Base-by-base conservation (phyloP, 306 rosid species). In the Hippophae tibetana region DNA sequence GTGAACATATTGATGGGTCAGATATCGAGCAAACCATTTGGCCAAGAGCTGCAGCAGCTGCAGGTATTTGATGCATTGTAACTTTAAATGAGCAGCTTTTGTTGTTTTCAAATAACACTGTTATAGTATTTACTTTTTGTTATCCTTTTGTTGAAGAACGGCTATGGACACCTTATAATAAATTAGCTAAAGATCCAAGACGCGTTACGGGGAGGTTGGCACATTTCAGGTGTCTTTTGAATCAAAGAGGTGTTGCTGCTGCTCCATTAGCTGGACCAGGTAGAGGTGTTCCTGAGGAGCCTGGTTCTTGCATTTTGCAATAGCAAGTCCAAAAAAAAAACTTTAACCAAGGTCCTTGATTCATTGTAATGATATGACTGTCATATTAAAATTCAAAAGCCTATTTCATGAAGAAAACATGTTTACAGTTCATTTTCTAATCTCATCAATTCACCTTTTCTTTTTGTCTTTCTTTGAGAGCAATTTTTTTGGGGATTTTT, bases 1-100 rank as follows among this genome's bases (percentile, higher is more conserved):
- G 71, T 6, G 81, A 77, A 64, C 55, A 14, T 14, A 44, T 77
- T 10, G 81, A 77, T 31, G 78, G 45, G 3, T 77, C 81, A 0
- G 73, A 77, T 45, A 72, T 77, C 7, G 69, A 72, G 38, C 81
- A 72, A 60, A 77, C 81, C 66, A 77, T 77, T 14, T 77, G 81
- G 81, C 78, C 81, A 10, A 72, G 81, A n/a, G 81, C 81, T 60
- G 81, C 81, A 5, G 81, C 81, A 5, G 81, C 81, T 59, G 81
- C 81, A 41, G 81, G 81, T 76, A 66, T 56, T 38, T 26, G 3
- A 18, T n/a, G 12, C 43, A 3, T 10, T 9, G 10, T 60, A 13
- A 9, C 6, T 25, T 47, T 60, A 0, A 42, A 38, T 47, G 62
- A n/a, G 9, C 40, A 1, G 41, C 3, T 52, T 10, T 13, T 49